phyloP scores from a whole-genome alignment of 2,329 filamentous ascomycete genomes.

The Aspergillus fumigatus region DNA sequence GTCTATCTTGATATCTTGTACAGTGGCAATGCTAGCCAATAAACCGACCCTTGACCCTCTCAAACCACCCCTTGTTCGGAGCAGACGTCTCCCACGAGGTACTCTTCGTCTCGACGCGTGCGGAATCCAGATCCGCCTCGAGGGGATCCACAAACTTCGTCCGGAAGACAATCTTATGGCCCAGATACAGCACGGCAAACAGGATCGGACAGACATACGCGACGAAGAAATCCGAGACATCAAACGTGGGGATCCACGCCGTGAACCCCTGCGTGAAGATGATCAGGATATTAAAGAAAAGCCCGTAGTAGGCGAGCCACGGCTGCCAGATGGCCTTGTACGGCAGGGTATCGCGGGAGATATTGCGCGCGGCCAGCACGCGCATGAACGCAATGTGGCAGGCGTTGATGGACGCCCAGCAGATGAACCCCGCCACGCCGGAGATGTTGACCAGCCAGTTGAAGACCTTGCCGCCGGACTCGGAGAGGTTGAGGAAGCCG shows the following conservation, averaged over 20 bases:
- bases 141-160: slow-evolving; percentile 31
- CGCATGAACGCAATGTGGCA: slow-evolving; percentile 63
- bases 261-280: slow-evolving; percentile 65
- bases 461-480: slow-evolving; percentile 58
- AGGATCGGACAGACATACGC: slow-evolving; percentile 61
- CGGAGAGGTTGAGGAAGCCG: slow-evolving; percentile 64
- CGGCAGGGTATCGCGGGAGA: slow-evolving; percentile 55
- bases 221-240: slow-evolving; percentile 56
- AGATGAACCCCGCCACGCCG: slow-evolving; percentile 28
- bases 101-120: slow-evolving; percentile 27
- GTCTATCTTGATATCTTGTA: neutral
- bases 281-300: slow-evolving; percentile 61
- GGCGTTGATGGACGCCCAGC: slow-evolving; percentile 31
- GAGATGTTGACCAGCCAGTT: slow-evolving; percentile 31
- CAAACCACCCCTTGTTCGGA: slow-evolving; percentile 19
- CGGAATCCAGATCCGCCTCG: slow-evolving; percentile 42
- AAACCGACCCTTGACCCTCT: slow-evolving; percentile 14
- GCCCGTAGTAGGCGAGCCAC: slow-evolving; percentile 59
- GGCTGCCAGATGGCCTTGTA: slow-evolving; percentile 60
- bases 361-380: slow-evolving; percentile 51
- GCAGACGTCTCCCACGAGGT: slow-evolving; percentile 27
- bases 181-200: slow-evolving; percentile 54
- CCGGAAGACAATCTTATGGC: slow-evolving; percentile 50
- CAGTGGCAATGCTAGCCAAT: neutral
- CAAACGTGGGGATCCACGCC: slow-evolving; percentile 58